Evolutionary conservation across 139 green algal species (phyloP).

Genomic region (Chlamydomonas applanata): DNA sequence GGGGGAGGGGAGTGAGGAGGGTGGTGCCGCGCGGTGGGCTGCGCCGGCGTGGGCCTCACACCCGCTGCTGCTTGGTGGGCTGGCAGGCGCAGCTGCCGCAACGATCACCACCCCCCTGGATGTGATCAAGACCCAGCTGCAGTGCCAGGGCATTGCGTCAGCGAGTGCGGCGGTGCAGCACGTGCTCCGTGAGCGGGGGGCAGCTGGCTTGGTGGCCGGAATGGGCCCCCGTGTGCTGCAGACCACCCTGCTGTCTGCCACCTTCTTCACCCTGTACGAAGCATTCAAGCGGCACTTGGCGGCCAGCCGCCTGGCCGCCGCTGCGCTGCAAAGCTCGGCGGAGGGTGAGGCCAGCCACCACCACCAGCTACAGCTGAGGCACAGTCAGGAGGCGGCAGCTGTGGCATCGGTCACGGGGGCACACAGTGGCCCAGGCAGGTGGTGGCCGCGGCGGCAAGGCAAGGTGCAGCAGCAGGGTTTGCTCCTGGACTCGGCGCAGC

Average conservation of each 20-base stretch:
- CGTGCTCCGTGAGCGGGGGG: constrained; percentile 18
- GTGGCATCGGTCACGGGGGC: too few relatives aligned
- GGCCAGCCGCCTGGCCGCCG: not conserved
- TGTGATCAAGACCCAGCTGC: constrained; percentile 70
- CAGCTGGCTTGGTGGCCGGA: constrained; percentile 48
- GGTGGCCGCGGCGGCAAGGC: too few relatives aligned
- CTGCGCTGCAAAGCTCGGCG: too few relatives aligned
- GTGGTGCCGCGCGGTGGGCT: not conserved
- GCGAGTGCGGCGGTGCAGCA: not conserved
- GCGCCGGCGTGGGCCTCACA: constrained; percentile 25
- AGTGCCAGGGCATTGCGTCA: constrained; percentile 48
- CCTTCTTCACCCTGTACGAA: constrained; percentile 78
- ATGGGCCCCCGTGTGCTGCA: constrained; percentile 54
- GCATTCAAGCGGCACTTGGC: constrained; percentile 5
- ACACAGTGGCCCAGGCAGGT: too few relatives aligned
- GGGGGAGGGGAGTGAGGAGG: not conserved
- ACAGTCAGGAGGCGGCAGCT: too few relatives aligned
- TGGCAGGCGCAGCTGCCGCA: constrained; percentile 58
- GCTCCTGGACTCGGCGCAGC: too few relatives aligned
- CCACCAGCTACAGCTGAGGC: too few relatives aligned
- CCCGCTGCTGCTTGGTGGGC: constrained; percentile 47
- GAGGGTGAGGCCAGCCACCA: too few relatives aligned
- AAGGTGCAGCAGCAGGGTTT: too few relatives aligned
- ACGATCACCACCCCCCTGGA: constrained; percentile 74
- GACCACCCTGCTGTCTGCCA: constrained; percentile 60